Evolutionary conservation across 257 asterid genomes (phyloP).

Genomic region (Solanum etuberosum): DNA sequence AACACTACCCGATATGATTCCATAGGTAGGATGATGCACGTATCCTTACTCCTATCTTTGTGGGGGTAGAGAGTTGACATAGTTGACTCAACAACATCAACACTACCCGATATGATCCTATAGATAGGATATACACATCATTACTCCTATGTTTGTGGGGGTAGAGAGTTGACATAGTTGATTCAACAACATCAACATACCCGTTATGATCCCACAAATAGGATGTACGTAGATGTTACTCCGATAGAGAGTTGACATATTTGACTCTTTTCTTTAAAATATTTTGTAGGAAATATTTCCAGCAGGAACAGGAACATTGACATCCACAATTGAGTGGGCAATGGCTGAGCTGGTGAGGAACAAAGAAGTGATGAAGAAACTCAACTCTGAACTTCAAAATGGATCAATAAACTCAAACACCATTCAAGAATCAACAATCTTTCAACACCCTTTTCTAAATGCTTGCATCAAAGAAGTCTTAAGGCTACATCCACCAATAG

Average conservation of each 20-base stretch:
- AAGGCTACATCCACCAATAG: background rate
- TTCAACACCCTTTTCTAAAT: background rate
- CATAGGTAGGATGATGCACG: no score
- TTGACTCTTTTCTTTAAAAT: background rate
- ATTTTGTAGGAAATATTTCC: background rate
- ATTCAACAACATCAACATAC: background rate
- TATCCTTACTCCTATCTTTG: no score
- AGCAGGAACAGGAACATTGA: background rate
- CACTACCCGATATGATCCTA: no score
- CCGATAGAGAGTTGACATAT: background rate
- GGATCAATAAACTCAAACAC: background rate
- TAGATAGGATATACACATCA: no score
- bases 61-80: no score
- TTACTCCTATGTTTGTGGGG: no score
- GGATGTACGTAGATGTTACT: no score
- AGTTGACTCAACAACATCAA: no score
- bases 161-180: no score
- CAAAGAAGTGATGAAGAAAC: background rate
- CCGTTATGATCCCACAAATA: background rate
- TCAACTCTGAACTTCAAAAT: background rate
- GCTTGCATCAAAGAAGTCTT: background rate
- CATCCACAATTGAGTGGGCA: background rate
- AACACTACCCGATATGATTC: no score
- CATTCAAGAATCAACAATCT: background rate
- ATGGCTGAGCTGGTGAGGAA: background rate